Percentiles rank a stretch among this genome's conserved stretches.
These are phyloP conservation scores for Carex parvula DNA, from an alignment of 176 grass and related monocot genomes.

Conservation along the genomic window DNA sequence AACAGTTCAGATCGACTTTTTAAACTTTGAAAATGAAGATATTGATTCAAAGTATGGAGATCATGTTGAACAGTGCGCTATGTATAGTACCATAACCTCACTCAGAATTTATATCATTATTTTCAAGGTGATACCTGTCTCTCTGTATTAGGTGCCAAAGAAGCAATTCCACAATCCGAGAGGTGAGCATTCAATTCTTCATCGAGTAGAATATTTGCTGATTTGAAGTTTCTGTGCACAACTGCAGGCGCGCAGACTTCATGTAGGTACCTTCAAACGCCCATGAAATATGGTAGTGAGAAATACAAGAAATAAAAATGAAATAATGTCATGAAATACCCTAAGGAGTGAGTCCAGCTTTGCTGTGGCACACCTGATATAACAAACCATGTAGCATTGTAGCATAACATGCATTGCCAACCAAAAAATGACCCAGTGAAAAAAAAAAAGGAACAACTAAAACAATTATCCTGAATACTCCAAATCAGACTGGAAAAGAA, in stretches of 20 bases:
- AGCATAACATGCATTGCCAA: neutral
- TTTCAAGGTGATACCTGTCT: slow-evolving; percentile 50
- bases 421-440: neutral
- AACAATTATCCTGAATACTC: neutral
- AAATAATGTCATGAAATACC: slow-evolving; percentile 13
- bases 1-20: too few species aligned
- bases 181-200: slow-evolving; percentile 91
- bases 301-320: neutral
- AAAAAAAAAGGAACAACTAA: neutral
- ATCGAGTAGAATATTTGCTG: slow-evolving; percentile 92
- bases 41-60: too few species aligned
- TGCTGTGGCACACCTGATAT: neutral
- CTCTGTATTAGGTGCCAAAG: slow-evolving; percentile 84
- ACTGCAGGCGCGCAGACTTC: slow-evolving; percentile 94
- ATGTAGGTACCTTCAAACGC: slow-evolving; percentile 70
- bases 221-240: slow-evolving; percentile 96
- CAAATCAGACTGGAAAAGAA: neutral
- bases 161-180: slow-evolving; percentile 88
- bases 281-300: neutral
- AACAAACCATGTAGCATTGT: neutral
- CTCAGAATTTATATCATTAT: neutral
- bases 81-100: too few species aligned
- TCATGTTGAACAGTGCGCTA: too few species aligned
- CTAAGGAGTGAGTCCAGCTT: slow-evolving; percentile 18
- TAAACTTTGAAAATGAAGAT: too few species aligned